Evolutionary conservation across 768 basidiomycete genomes (phyloP), one percentile per base, ranked within the genome.

Genomic region (Dioszegia crocea): DNA sequence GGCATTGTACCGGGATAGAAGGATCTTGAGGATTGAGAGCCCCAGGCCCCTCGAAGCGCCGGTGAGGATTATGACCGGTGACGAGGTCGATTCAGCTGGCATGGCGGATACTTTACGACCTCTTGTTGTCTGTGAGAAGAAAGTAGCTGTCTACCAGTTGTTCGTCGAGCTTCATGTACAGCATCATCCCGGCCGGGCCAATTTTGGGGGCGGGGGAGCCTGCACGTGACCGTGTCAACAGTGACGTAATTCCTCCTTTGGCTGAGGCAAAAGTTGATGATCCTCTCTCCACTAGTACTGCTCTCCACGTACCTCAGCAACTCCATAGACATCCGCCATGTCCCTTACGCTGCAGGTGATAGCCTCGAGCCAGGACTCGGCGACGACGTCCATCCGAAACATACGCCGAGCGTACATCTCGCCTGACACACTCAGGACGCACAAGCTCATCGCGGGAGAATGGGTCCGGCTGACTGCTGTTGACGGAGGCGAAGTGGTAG

Each of bases 31-130:
- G 63, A 88, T 82, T 17, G 89, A 88, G 49, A 94, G 84, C 1
- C 93, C 92, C 61, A 96, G 85, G 3, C 85, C 85, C 67, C 82
- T 81, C 56, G 70, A 92, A 19, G 88, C 91, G 54, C 93, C 92
- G 57, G 91, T 89, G 64, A 94, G 81, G 55, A 92, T 74, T 30
- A 92, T 80, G 53, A 88, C 83, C 4, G 86, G 84, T 27, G 65
- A 65, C 9, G 8, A 19, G 16, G n/a, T 16, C 8, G 5, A 6
- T 43, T 33, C 8, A 33, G 45, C 45, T 24, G 45, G 26, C 45
- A 46, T 46, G 8, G 9, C 40, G 33, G n/a, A n/a, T n/a, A n/a
- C n/a, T n/a, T n/a, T n/a, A n/a, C n/a, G n/a, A n/a, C n/a, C n/a
- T n/a, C n/a, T n/a, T n/a, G n/a, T n/a, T n/a, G n/a, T n/a, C n/a